Evolutionary conservation across 2,329 filamentous ascomycete genomes (phyloP).

Genomic region (Fusarium irregulare): DNA sequence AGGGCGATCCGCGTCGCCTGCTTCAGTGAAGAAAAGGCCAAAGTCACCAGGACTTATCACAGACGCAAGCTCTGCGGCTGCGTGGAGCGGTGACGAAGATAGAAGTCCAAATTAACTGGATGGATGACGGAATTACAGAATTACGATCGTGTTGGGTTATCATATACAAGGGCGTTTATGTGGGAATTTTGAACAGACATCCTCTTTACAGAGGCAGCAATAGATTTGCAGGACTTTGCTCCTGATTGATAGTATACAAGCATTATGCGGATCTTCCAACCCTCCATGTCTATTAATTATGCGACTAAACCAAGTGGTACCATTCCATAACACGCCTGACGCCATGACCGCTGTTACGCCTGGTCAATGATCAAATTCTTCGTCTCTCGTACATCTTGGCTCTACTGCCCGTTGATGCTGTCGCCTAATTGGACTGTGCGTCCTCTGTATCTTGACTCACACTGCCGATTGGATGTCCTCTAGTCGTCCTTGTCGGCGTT

Average conservation of each 20-base stretch:
- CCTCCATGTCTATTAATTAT: slow-evolving; percentile 37
- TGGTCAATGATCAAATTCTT: slow-evolving; percentile 42
- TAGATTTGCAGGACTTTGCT: slow-evolving; percentile 42
- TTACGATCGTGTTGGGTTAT: slow-evolving; percentile 6
- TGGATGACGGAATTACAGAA: background rate
- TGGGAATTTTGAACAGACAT: slow-evolving; percentile 36
- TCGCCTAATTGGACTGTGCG: background rate
- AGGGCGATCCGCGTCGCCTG: slow-evolving; percentile 31
- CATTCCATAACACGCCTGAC: slow-evolving; percentile 42
- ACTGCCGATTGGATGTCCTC: slow-evolving; percentile 17
- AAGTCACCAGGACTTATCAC: slow-evolving; percentile 46
- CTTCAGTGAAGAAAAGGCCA: slow-evolving; percentile 24
- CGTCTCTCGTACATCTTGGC: slow-evolving; percentile 44
- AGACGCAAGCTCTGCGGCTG: slow-evolving; percentile 46
- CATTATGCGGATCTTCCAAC: slow-evolving; percentile 40
- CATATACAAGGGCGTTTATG: slow-evolving; percentile 40
- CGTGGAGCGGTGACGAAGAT: slow-evolving; percentile 38
- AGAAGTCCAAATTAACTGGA: slow-evolving; percentile 12
- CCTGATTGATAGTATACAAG: slow-evolving; percentile 40
- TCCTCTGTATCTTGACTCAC: slow-evolving; percentile 17
- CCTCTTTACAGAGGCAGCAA: slow-evolving; percentile 32
- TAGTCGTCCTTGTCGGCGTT: slow-evolving; percentile 69
- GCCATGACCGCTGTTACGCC: slow-evolving; percentile 42
- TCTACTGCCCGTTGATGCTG: slow-evolving; percentile 4
- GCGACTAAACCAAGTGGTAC: slow-evolving; percentile 28